phyloP scores from a whole-genome alignment of 2,329 filamentous ascomycete genomes.

The Aspergillus neoniger region DNA sequence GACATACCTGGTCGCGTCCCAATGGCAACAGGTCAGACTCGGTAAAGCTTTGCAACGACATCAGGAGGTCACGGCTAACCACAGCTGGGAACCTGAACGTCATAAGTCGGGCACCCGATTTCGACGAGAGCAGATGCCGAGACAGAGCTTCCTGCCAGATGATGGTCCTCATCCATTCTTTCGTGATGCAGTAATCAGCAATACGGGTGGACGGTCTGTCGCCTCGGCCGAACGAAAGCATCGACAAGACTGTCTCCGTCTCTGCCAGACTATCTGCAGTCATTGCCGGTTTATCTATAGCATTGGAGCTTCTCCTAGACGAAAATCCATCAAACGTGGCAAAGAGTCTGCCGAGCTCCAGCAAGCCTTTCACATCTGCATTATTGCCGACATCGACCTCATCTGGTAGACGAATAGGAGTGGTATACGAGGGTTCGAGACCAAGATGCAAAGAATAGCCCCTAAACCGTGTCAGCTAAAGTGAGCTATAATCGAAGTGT shows the following conservation, averaged over 20 bases:
- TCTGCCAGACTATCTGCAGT: conserved; percentile 17
- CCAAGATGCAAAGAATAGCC: conserved; percentile 36
- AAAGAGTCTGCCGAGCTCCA: conserved; percentile 30
- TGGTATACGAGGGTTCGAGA: conserved; percentile 27
- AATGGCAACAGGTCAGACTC: conserved; percentile 32
- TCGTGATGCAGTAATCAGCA: conserved; percentile 33
- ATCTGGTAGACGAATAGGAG: conserved; percentile 12
- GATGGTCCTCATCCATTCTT: conserved; percentile 37
- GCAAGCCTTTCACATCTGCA: conserved; percentile 26
- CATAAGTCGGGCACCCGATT: conserved; percentile 22
- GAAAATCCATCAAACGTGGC: conserved; percentile 28
- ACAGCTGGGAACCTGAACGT: conserved; percentile 30
- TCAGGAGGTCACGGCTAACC: conserved; percentile 29
- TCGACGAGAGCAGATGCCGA: conserved; percentile 29
- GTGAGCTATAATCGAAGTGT: no score
- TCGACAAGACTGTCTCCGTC: conserved; percentile 25
- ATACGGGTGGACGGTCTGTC: conserved; percentile 24
- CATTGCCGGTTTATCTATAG: neutral
- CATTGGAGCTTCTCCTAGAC: neutral
- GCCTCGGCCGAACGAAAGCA: conserved; percentile 15
- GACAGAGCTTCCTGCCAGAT: conserved; percentile 35
- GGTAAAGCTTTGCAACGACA: conserved; percentile 25
- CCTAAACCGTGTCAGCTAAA: conserved; percentile 16
- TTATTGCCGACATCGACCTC: conserved; percentile 7
- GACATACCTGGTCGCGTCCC: conserved; percentile 33